Percentiles rank a stretch among this genome's conserved stretches.
Evolutionary conservation across 306 rosid species (phyloP).

Genomic region (Cucurbita argyrosperma): DNA sequence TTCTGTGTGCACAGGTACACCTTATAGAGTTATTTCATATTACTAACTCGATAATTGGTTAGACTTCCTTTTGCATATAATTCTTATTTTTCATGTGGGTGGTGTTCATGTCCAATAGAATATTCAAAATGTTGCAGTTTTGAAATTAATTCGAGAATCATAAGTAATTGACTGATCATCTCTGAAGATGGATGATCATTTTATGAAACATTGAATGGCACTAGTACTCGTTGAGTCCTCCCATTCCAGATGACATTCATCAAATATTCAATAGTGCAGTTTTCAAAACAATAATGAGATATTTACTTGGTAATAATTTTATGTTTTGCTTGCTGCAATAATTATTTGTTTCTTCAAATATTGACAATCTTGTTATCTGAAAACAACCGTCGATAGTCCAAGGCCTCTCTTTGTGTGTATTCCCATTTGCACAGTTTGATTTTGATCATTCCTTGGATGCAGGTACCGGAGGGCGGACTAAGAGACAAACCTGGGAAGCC

Average conservation of each 20-base stretch:
- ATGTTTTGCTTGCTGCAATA: not conserved
- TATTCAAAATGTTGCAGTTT: not conserved
- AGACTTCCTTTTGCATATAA: not conserved
- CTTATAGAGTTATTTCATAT: not conserved
- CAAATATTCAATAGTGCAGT: not conserved
- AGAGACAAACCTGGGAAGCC: conserved; percentile 77
- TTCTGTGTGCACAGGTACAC: conserved; percentile 73
- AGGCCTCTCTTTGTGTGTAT: not conserved
- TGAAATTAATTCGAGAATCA: not conserved
- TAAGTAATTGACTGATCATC: not conserved
- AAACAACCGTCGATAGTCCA: not conserved
- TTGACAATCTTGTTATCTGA: not conserved
- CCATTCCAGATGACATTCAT: not conserved
- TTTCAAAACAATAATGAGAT: not conserved
- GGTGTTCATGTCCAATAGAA: not conserved
- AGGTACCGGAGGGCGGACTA: conserved; percentile 70
- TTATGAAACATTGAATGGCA: not conserved
- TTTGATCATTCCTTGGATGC: conserved; percentile 1
- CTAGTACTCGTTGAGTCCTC: not conserved
- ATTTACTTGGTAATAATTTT: not conserved
- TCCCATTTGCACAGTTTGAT: not conserved
- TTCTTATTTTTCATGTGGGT: not conserved
- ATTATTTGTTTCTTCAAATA: not conserved
- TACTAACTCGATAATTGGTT: not conserved
- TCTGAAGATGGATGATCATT: not conserved